A percentile compares a stretch with the other conserved stretches of the same genome.
phyloP scores from a whole-genome alignment of 208 protist species.

The Leishmania major region DNA sequence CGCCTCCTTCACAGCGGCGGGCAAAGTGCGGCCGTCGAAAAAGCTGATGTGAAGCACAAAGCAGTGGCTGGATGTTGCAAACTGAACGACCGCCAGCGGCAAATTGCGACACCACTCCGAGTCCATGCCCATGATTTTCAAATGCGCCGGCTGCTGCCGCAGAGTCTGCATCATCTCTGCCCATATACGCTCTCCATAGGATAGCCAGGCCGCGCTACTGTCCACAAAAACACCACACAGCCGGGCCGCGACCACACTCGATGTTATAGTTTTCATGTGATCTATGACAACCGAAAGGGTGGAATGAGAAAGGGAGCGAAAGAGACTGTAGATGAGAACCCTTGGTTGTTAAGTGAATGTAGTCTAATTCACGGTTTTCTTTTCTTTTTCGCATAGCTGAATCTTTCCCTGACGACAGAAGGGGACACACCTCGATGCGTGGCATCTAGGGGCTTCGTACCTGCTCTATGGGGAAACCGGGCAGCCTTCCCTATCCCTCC shows the following conservation, averaged over 20 bases:
- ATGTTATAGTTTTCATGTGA: slow-evolving; percentile 24
- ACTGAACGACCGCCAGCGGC: slow-evolving; percentile 52
- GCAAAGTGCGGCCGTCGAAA: slow-evolving; percentile 37
- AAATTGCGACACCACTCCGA: slow-evolving; percentile 60
- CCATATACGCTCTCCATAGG: slow-evolving; percentile 39
- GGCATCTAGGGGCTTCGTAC: neutral
- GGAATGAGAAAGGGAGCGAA: neutral
- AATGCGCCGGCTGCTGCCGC: slow-evolving; percentile 9
- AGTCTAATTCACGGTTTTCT: neutral
- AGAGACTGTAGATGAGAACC: neutral
- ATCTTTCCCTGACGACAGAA: neutral
- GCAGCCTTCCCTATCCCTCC: neutral
- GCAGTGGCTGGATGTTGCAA: slow-evolving; percentile 59
- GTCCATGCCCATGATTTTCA: slow-evolving; percentile 54
- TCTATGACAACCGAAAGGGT: neutral
- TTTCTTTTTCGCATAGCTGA: neutral
- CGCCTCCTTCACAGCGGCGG: slow-evolving; percentile 21
- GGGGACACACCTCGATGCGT: neutral
- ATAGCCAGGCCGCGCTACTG: slow-evolving; percentile 31
- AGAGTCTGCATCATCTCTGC: slow-evolving; percentile 42
- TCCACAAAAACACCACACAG: slow-evolving; percentile 35
- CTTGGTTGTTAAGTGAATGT: neutral
- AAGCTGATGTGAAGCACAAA: slow-evolving; percentile 67
- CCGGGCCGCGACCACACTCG: slow-evolving; percentile 11
- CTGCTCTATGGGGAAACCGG: neutral